A percentile compares a stretch with the other conserved stretches of the same genome.
phyloP scores from a whole-genome alignment of 805 yeast species.

The Metschnikowia cerradonensis region DNA sequence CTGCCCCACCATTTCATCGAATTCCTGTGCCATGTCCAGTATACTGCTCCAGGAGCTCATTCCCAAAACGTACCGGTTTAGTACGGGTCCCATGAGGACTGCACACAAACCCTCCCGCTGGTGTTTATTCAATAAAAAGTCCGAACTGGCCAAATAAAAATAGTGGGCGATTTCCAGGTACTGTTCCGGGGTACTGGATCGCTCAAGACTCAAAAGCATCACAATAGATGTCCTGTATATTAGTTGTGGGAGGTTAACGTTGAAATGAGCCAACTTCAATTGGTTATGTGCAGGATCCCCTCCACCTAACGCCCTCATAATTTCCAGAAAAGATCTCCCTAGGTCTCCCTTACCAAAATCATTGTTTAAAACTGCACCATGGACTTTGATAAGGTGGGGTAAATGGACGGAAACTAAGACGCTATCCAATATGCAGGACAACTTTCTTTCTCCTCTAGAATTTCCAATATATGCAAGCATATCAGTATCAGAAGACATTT shows the following conservation, averaged over 20 bases:
- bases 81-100: conserved; percentile 17
- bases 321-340: not conserved
- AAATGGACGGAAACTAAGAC: not conserved
- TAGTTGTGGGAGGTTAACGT: conserved; percentile 15
- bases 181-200: not conserved
- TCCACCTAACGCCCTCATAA: not conserved
- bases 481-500: not conserved
- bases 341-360: not conserved
- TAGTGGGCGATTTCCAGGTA: conserved; percentile 6
- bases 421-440: not conserved
- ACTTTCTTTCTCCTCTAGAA: no score
- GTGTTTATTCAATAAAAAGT: conserved; percentile 25
- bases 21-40: not conserved
- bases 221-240: conserved; percentile 19
- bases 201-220: conserved; percentile 11
- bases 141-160: conserved; percentile 22
- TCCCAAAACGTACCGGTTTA: conserved; percentile 10
- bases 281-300: conserved; percentile 5
- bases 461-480: not conserved
- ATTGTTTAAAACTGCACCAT: not conserved
- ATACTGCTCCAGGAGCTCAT: not conserved
- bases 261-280: conserved; percentile 22
- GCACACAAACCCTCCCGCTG: conserved; percentile 12
- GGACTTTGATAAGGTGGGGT: not conserved
- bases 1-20: conserved; percentile 1